Base-by-base conservation (phyloP, 2,329 filamentous ascomycete genomes). In the Curvularia sp. region DNA sequence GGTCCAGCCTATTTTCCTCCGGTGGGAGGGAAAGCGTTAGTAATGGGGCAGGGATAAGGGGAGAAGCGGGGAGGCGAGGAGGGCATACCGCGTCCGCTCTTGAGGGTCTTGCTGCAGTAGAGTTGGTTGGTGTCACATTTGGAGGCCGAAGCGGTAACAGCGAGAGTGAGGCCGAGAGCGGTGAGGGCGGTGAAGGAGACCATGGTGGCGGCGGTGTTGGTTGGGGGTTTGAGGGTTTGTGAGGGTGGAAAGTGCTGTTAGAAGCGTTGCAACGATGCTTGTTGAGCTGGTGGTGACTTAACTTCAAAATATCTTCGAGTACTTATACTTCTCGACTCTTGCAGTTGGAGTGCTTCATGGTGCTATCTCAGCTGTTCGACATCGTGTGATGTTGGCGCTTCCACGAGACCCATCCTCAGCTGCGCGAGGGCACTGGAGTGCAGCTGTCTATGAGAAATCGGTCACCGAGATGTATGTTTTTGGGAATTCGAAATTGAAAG, bases 71-170 rank as follows among this genome's bases (percentile, higher is more conserved):
- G 15, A 13, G 7, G 18, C 2, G 31, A 9, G 6, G 7, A 15
- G n/a, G 10, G 10, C 18, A 13, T 49, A 49, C 31, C 46, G 46
- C 46, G 46, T 4, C 18, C 5, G 41, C 7, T 8, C 31, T 38
- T 49, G 26, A 46, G 43, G 7, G 43, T 46, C 4, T 15, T 30
- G n/a, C 43, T 26, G 26, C 43, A 46, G 43, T 46, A 46, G 43
- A 46, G 26, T 18, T 30, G 43, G 43, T 30, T 15, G 8, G 43
- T 46, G 3, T 46, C n/a, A 26, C 43, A 46, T 7, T 30, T 46
- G 18, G 24, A 28, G 43, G 43, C 43, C 13, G 26, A 46, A 3
- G 26, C 43, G 7, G 43, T 46, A 6, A 46, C 3, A 15, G 43
- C 26, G 15, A 46, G 43, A 13, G 18, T 24, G 20, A 42, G 13